Conservation (phyloP, 768 basidiomycete species). For the Mycena metata region DNA sequence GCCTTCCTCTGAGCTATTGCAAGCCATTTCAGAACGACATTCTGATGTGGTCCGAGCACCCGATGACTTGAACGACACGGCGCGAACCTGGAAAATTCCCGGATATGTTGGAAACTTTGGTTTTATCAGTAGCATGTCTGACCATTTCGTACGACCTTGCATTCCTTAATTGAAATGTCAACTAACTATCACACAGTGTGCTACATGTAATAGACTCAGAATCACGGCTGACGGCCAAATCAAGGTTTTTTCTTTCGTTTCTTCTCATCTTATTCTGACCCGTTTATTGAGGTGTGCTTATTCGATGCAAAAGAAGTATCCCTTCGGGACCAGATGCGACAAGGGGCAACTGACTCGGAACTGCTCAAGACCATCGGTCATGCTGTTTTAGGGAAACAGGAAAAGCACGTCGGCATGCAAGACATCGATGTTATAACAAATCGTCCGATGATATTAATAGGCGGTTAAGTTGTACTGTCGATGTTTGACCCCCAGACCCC, state of each 20-base stretch:
- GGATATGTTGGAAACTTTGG: constrained; percentile 79
- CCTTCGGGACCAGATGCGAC: constrained; percentile 79
- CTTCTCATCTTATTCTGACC: constrained; percentile 11
- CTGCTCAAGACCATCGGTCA: constrained; percentile 70
- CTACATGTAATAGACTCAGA: constrained; percentile 85
- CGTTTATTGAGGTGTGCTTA: constrained; percentile 75
- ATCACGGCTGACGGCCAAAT: constrained; percentile 93
- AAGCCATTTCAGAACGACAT: constrained; percentile 61
- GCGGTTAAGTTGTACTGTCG: constrained; percentile 78
- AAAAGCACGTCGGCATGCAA: constrained; percentile 89
- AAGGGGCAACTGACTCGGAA: constrained; percentile 72
- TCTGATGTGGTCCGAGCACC: constrained; percentile 67
- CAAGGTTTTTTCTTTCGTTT: constrained; percentile 63
- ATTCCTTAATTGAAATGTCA: not conserved
- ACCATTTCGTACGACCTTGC: constrained; percentile 69
- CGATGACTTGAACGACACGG: constrained; percentile 86
- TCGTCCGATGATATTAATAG: constrained; percentile 93
- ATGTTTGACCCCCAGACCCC: constrained; percentile 7
- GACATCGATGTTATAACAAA: constrained; percentile 82
- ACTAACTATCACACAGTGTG: constrained; percentile 56
- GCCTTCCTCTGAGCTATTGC: constrained; percentile 75
- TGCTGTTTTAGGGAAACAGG: constrained; percentile 81
- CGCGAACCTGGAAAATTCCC: constrained; percentile 81
- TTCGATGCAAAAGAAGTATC: constrained; percentile 90
- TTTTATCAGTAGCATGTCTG: constrained; percentile 96